Percentiles rank a stretch among this genome's conserved stretches.
Conservation (phyloP, 1,284 basidiomycete species). For the Microbotryum lychnidis-dioicae region DNA sequence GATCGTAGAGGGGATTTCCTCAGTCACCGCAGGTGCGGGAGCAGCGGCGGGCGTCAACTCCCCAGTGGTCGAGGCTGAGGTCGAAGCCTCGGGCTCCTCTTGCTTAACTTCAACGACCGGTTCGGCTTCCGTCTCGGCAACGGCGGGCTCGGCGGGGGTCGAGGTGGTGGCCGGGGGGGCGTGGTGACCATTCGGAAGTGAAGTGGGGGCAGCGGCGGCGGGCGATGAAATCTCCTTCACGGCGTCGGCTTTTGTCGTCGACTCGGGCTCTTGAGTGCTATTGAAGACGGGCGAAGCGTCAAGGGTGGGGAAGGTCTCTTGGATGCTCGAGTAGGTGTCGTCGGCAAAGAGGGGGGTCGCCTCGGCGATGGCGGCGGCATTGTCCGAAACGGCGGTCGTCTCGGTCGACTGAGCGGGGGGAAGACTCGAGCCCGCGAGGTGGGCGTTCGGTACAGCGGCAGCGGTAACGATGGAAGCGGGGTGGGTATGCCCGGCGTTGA, state of each 20-base stretch:
- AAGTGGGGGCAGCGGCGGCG: background rate
- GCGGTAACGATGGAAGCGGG: conserved; percentile 26
- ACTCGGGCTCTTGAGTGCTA: conserved; percentile 16
- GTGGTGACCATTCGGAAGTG: conserved; percentile 22
- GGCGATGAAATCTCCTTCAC: conserved; percentile 11
- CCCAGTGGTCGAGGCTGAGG: background rate
- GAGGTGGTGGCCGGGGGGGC: conserved; percentile 19
- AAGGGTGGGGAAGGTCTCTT: conserved; percentile 30
- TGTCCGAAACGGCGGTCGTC: background rate
- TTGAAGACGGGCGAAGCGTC: conserved; percentile 22
- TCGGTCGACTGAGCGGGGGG: conserved; percentile 8
- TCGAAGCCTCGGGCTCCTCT: conserved; percentile 4
- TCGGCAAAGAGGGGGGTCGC: background rate
- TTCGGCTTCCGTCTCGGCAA: conserved; percentile 27
- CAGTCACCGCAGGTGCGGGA: conserved; percentile 42
- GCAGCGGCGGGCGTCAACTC: conserved; percentile 31
- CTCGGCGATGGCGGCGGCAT: conserved; percentile 9
- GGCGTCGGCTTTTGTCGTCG: conserved; percentile 14
- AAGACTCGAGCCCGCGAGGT: conserved; percentile 3
- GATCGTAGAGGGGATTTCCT: conserved; percentile 8
- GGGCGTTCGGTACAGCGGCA: background rate
- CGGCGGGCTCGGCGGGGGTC: conserved; percentile 8
- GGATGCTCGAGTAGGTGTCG: conserved; percentile 1
- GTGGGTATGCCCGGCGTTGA: conserved; percentile 32
- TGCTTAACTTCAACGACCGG: conserved; percentile 20